Evolutionary conservation across 2,329 filamentous ascomycete species (phyloP).

Genomic region (Cadophora luteo-olivacea): DNA sequence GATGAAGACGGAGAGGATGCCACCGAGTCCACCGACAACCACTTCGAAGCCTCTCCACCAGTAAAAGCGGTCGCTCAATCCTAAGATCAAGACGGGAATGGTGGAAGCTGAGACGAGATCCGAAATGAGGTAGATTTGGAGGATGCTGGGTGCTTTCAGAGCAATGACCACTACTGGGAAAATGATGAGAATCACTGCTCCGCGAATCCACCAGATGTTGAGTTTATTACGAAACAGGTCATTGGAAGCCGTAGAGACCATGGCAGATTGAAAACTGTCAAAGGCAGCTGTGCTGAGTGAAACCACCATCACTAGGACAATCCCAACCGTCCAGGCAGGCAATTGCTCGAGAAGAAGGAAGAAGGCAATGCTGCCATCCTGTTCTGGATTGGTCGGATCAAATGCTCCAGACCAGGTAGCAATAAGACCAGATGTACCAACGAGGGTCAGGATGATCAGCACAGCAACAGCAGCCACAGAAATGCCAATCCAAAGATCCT

Average conservation of each 20-base stretch:
- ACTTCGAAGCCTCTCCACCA: constrained; percentile 85
- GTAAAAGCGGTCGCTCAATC: constrained; percentile 68
- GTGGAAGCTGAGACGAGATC: constrained; percentile 79
- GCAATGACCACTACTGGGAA: constrained; percentile 77
- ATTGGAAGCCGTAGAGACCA: constrained; percentile 85
- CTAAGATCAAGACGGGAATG: constrained; percentile 78
- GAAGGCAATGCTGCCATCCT: constrained; percentile 73
- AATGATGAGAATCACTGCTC: constrained; percentile 73
- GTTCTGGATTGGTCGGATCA: constrained; percentile 62
- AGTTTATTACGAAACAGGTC: constrained; percentile 85
- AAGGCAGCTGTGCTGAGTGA: constrained; percentile 79
- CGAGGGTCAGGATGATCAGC: constrained; percentile 73
- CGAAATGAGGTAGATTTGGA: constrained; percentile 84
- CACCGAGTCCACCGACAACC: constrained; percentile 77
- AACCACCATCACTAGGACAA: constrained; percentile 82
- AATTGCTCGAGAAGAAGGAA: constrained; percentile 76
- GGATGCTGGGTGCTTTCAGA: constrained; percentile 73
- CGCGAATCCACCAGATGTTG: constrained; percentile 76
- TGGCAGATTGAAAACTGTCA: constrained; percentile 80
- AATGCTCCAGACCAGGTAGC: constrained; percentile 80
- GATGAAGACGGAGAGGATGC: constrained; percentile 80
- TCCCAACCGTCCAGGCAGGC: constrained; percentile 81
- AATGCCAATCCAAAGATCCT: constrained; percentile 77
- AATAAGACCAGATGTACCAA: constrained; percentile 75
- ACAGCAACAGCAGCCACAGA: constrained; percentile 70